Evolutionary conservation across 2,329 filamentous ascomycete species (phyloP), one percentile per base, ranked within the genome.

Genomic region (Chrysoporthe deuterocubensis): DNA sequence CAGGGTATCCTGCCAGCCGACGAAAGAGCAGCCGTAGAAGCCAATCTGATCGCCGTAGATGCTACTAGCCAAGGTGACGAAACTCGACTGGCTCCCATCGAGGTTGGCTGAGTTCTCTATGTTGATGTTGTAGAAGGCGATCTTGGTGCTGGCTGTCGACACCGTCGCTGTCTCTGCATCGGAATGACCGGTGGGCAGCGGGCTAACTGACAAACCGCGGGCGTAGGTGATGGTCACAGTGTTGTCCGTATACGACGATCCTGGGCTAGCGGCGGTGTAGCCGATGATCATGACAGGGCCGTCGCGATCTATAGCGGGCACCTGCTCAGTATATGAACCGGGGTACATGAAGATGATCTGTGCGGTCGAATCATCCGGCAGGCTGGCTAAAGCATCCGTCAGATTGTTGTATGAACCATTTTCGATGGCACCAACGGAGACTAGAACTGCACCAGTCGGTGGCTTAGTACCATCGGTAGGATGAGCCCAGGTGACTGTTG

Each of bases 121-220:
- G 52, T 81, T 86, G 74, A 89, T 79, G 70, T 89, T 89, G 78
- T 89, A 89, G 18, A 71, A 84, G 85, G 71, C 88, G 81, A 72
- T 85, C 81, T 59, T 57, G 46, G 48, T 67, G 16, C 75, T 75
- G 2, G 83, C 81, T 70, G 76, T 76, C 37, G 80, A 74, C 13
- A 81, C 73, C 0, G 78, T 80, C 7, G 76, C 80, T 1, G 77
- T 87, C 62, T 74, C 72, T 66, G 88, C 87, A 68, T 89, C 84
- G 71, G 75, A 83, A 43, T 79, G 70, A 13, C 64, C 64, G 32
- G 64, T 64, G 14, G 62, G 61, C 16, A 65, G 57, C 37, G 60
- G 54, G 43, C 52, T 60, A 8, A 68, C 62, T 21, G 62, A 64
- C 14, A 65, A 44, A 1, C 78, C 78, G 59, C 80, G 75, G 34